Evolutionary conservation across 495 filamentous ascomycete genomes (phyloP), one percentile per base, ranked within the genome.

Genomic region (Lindgomyces ingoldianus): DNA sequence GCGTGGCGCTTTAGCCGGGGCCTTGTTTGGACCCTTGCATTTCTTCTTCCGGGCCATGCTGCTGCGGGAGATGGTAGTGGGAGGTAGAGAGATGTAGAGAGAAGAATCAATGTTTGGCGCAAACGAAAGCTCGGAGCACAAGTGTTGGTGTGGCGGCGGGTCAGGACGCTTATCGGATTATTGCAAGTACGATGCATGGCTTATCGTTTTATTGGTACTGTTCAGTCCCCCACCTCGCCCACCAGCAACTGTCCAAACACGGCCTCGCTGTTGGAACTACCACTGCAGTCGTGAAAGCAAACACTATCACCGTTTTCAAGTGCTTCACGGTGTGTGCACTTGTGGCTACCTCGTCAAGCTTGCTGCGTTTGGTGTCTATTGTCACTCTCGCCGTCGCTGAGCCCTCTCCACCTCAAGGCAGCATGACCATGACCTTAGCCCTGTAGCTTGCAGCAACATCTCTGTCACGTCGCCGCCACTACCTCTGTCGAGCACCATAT

Each of bases 341-440:
- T 39, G 33, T 39, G 6, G 33, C 33, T n/a, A n/a, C n/a, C 6
- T 39, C 6, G 6, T 6, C 33, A 6, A 14, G 33, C 33, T 39
- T 14, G 33, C 33, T 39, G 33, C 33, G 33, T 39, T 39, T 39
- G 33, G 14, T 39, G 6, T 14, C 6, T 6, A 39, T 14, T 6
- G 14, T 6, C 33, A 6, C 33, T 39, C 6, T 39, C 33, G 14
- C 33, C 33, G 14, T 14, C 33, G 14, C 6, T 6, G 6, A 6
- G 33, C 33, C 14, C 14, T 39, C 33, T 14, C 33, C 33, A 14
- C 33, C 33, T 39, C 4, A 16, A 57, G 54, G 51, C 51, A 64
- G 45, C 63, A 66, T 66, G 62, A 58, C 62, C 62, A 39, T 39
- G 33, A 6, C 33, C 33, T 6, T 39, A 14, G 44, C 48, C 30